Conservation (phyloP, 2,329 filamentous ascomycete species). For the Fusarium mundagurra region DNA sequence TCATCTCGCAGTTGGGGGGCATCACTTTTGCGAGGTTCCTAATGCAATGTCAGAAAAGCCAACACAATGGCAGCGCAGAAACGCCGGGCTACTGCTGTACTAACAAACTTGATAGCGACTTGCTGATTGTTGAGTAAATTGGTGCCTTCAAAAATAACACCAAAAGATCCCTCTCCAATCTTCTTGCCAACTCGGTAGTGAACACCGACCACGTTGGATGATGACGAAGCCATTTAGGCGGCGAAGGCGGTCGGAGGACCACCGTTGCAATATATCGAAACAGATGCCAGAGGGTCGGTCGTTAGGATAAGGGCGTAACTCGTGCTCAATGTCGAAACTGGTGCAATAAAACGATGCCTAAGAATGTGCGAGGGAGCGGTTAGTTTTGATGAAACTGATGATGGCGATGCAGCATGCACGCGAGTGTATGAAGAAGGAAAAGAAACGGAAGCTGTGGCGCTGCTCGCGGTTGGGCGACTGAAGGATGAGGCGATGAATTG, state of each 20-base stretch:
- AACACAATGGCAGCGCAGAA: not conserved
- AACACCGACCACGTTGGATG: conserved; percentile 97
- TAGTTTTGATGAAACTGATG: conserved; percentile 36
- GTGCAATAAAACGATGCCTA: conserved; percentile 40
- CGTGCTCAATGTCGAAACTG: conserved; percentile 20
- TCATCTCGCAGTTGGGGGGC: conserved; percentile 97
- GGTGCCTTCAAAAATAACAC: conserved; percentile 98
- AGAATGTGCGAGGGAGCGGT: conserved; percentile 26
- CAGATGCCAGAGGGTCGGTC: conserved; percentile 14
- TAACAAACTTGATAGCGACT: conserved; percentile 98
- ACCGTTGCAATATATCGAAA: conserved; percentile 35
- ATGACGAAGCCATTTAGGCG: conserved; percentile 80
- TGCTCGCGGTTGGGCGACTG: conserved; percentile 32
- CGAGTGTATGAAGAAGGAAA: conserved; percentile 18
- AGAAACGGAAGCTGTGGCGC: conserved; percentile 35
- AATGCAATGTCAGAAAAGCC: conserved; percentile 17
- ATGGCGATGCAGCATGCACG: conserved; percentile 5
- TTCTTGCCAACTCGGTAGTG: conserved; percentile 99
- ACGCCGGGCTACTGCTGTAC: conserved; percentile 44
- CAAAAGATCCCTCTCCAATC: conserved; percentile 98
- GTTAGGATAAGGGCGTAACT: conserved; percentile 16
- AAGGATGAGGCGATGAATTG: conserved; percentile 39
- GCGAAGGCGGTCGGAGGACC: conserved; percentile 39
- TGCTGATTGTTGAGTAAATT: conserved; percentile 99
- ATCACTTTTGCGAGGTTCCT: conserved; percentile 99